These are phyloP conservation scores for Botrytis elliptica DNA, from an alignment of 2,329 filamentous ascomycete species.

Conservation along the genomic window DNA sequence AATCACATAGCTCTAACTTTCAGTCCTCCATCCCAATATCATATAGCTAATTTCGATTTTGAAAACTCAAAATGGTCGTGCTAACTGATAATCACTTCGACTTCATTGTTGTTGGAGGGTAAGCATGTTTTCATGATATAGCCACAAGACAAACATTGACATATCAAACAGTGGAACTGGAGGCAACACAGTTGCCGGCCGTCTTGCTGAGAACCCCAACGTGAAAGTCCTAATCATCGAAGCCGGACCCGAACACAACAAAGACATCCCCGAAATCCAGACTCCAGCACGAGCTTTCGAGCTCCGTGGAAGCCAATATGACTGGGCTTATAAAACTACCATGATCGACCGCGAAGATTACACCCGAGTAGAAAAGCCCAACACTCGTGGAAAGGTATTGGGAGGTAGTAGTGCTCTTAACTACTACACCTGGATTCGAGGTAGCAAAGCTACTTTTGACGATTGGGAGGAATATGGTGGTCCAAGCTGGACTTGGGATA, in stretches of 20 bases:
- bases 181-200: no score
- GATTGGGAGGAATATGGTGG: no score
- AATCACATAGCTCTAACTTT: neutral
- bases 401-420: no score
- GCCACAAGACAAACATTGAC: no score
- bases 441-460: no score
- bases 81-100: neutral
- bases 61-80: neutral
- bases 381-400: slow-evolving; percentile 33
- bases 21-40: neutral
- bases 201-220: no score
- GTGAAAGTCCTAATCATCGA: no score
- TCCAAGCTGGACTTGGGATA: no score
- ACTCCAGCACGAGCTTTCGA: slow-evolving; percentile 54
- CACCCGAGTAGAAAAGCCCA: slow-evolving; percentile 60
- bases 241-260: slow-evolving; percentile 41
- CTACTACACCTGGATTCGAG: no score
- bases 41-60: neutral
- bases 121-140: no score
- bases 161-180: no score
- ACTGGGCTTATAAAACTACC: slow-evolving; percentile 62
- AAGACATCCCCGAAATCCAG: slow-evolving; percentile 50
- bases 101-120: no score
- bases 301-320: slow-evolving; percentile 54
- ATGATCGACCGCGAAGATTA: slow-evolving; percentile 60